These are phyloP conservation scores for Phytophthora litchii DNA, from an alignment of 352 stramenopile genomes.

Conservation along the genomic window DNA sequence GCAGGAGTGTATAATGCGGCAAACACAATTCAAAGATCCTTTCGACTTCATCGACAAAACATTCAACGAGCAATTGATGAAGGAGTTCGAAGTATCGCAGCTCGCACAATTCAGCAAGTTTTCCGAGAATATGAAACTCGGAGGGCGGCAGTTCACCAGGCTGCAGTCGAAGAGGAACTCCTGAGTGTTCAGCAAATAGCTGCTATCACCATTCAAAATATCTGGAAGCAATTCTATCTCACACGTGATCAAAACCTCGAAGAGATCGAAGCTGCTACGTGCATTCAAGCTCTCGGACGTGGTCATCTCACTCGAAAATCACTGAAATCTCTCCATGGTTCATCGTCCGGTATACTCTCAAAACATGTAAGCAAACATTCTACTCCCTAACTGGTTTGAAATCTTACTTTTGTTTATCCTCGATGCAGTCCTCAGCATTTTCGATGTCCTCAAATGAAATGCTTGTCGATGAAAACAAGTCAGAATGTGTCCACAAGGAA, in stretches of 20 bases:
- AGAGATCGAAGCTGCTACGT: slow-evolving; percentile 63
- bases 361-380: slow-evolving; percentile 25
- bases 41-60: slow-evolving; percentile 31
- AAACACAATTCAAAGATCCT: slow-evolving; percentile 53
- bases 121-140: slow-evolving; percentile 40
- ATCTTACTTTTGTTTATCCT: slow-evolving; percentile 5
- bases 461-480: slow-evolving; percentile 21
- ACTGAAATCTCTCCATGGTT: slow-evolving; percentile 41
- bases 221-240: slow-evolving; percentile 41
- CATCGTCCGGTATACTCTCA: slow-evolving; percentile 26
- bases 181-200: slow-evolving; percentile 59
- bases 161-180: slow-evolving; percentile 40
- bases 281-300: slow-evolving; percentile 69
- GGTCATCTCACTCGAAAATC: slow-evolving; percentile 63
- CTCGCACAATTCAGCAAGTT: slow-evolving; percentile 50
- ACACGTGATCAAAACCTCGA: slow-evolving; percentile 33
- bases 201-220: slow-evolving; percentile 52
- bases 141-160: slow-evolving; percentile 29
- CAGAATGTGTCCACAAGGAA: slow-evolving; percentile 6
- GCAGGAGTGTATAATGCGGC: slow-evolving; percentile 53
- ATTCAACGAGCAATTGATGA: slow-evolving; percentile 11
- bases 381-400: background rate
- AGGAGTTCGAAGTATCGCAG: slow-evolving; percentile 57
- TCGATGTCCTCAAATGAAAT: slow-evolving; percentile 33
- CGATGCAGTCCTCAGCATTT: slow-evolving; percentile 39